Base-by-base conservation (phyloP, 352 stramenopile genomes). In the Globisporangium camurandrum region DNA sequence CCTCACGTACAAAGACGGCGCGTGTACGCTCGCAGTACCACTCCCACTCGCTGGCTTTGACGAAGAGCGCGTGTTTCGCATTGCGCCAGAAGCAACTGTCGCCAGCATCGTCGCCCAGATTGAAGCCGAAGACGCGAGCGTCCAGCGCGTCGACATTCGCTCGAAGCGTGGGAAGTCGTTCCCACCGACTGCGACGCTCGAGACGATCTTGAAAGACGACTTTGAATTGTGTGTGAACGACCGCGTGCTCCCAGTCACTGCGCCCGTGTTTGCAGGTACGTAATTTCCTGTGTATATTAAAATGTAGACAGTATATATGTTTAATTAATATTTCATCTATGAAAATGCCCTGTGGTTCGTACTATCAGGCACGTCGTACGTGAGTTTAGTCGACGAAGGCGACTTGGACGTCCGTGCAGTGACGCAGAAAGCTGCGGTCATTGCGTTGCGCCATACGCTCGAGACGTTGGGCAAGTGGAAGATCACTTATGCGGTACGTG, bases 141-240 rank as follows among this genome's bases (percentile, higher is more conserved):
- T 89, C 36, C 66, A 89, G 46, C 72, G 54, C 30, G 79, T 93
- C 43, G 72, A 74, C 22, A 57, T 93, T 31, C 82, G 77, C 7
- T 76, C 71, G 9, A 66, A 76, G 43, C 63, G 70, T 40, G 82
- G 82, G 28, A 61, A 75, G 45, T 54, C 66, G 14, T 88, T 88
- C 61, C 57, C 72, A 34, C 67, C 73, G 7, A 59, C 78, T 36
- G 77, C 87, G 40, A 79, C 75, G 41, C 60, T 93, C 37, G 52
- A 84, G 31, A 65, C 78, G 38, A 76, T 90, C 14, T 54, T 89
- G 43, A 86, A 68, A 30, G 79, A 89, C 51, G 82, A 93, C 57
- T 93, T 93, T 57, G 75, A 93, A 59, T 55, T 93, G 11, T 40
- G 88, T 23, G 62, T 93, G 46, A 93, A 93, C 61, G 82, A 86